Percentiles rank a stretch among this genome's conserved stretches.
These are phyloP conservation scores for Penicillium decumbens DNA, from an alignment of 2,329 filamentous ascomycete genomes.

Conservation along the genomic window DNA sequence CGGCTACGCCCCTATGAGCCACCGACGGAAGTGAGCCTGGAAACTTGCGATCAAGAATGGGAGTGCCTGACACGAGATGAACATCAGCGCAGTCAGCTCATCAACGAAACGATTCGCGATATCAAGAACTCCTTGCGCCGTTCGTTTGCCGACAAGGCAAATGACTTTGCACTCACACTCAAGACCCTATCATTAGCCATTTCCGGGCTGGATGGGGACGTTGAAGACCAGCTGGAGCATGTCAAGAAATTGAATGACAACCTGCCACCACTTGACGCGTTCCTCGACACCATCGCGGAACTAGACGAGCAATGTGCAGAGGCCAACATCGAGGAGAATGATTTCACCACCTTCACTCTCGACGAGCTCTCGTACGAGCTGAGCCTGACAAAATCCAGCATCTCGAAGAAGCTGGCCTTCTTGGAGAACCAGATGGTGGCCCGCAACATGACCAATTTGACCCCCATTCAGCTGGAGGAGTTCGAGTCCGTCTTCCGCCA, in stretches of 20 bases:
- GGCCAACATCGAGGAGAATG: constrained; percentile 98
- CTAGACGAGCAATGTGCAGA: constrained; percentile 87
- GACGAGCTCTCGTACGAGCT: constrained; percentile 94
- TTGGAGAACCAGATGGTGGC: constrained; percentile 98
- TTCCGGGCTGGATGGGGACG: constrained; percentile 92
- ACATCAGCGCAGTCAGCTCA: constrained; percentile 81
- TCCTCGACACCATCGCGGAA: constrained; percentile 78
- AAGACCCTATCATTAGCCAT: constrained; percentile 94
- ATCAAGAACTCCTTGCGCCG: constrained; percentile 94
- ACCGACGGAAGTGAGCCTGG: constrained; percentile 73
- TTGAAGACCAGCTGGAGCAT: constrained; percentile 88
- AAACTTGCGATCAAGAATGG: constrained; percentile 81
- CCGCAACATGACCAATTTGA: constrained; percentile 96
- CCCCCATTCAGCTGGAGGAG: constrained; percentile 95
- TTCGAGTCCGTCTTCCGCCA: constrained; percentile 98
- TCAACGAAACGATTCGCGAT: constrained; percentile 97
- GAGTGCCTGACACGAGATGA: constrained; percentile 72
- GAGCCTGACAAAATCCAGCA: constrained; percentile 81
- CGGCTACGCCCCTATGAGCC: constrained; percentile 86
- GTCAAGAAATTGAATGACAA: constrained; percentile 81
- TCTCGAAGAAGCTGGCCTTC: constrained; percentile 94
- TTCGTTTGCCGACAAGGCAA: constrained; percentile 95
- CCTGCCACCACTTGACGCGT: constrained; percentile 82
- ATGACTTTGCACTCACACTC: constrained; percentile 91
- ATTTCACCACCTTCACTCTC: constrained; percentile 98